phyloP scores from a whole-genome alignment of 83 land plant species.

The Thuja plicata region DNA sequence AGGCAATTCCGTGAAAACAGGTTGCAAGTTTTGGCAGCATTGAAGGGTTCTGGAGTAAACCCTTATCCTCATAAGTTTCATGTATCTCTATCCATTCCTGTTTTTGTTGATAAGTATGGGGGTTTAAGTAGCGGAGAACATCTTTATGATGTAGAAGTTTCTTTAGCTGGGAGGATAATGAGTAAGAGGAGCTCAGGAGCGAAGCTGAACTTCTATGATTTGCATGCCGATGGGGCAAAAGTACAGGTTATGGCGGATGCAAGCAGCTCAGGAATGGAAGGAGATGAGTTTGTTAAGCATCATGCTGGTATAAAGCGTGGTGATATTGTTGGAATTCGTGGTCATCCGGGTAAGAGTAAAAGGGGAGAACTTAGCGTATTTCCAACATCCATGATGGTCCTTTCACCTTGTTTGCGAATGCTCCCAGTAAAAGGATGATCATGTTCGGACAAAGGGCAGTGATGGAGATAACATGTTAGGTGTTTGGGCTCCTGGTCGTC shows the following conservation, averaged over 20 bases:
- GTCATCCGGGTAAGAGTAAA: slow-evolving; percentile 52
- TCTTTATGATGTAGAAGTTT: slow-evolving; percentile 41
- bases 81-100: slow-evolving; percentile 46
- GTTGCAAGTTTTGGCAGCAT: slow-evolving; percentile 46
- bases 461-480: slow-evolving; percentile 2
- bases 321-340: not conserved
- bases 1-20: slow-evolving; percentile 80
- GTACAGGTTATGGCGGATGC: slow-evolving; percentile 88
- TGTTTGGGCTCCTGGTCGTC: slow-evolving; percentile 55
- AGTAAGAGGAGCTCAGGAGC: slow-evolving; percentile 28
- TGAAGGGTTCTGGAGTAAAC: slow-evolving; percentile 45
- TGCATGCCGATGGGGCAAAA: slow-evolving; percentile 75
- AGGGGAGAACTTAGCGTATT: slow-evolving; percentile 72
- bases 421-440: slow-evolving; percentile 34
- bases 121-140: slow-evolving; percentile 53
- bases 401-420: slow-evolving; percentile 73
- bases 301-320: too few relatives aligned
- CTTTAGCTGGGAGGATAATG: slow-evolving; percentile 73
- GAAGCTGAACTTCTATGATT: slow-evolving; percentile 80
- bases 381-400: slow-evolving; percentile 44
- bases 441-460: not conserved
- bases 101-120: slow-evolving; percentile 48
- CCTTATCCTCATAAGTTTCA: slow-evolving; percentile 91
- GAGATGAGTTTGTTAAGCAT: too few relatives aligned
- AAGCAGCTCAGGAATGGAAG: slow-evolving; percentile 10